Conservation (phyloP, 2,329 filamentous ascomycete species). For the Hirsutella minnesotensis region DNA sequence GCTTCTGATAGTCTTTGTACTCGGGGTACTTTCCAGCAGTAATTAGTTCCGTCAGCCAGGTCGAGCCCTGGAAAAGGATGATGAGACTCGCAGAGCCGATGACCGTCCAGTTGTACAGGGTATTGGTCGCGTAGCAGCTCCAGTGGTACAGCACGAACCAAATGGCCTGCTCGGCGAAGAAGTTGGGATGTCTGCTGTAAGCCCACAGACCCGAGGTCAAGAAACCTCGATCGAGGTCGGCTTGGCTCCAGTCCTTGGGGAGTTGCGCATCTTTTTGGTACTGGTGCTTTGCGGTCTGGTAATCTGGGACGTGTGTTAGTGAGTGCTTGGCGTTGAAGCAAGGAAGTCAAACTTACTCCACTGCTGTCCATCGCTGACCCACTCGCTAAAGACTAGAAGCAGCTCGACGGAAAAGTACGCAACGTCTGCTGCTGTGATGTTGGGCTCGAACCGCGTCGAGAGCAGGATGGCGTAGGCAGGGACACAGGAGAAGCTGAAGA, state of each 20-base stretch:
- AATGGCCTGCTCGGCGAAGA: conserved; percentile 79
- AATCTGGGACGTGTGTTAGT: conserved; percentile 35
- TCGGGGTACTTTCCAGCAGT: conserved; percentile 76
- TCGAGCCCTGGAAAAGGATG: conserved; percentile 79
- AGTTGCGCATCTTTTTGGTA: conserved; percentile 67
- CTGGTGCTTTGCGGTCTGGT: conserved; percentile 65
- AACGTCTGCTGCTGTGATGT: conserved; percentile 32
- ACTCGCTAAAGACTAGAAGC: conserved; percentile 51
- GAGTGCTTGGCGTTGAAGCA: neutral
- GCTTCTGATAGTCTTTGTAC: conserved; percentile 71
- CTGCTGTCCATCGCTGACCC: conserved; percentile 82
- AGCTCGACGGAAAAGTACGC: conserved; percentile 34
- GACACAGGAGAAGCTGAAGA: conserved; percentile 60
- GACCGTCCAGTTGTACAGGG: conserved; percentile 67
- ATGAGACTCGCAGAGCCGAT: conserved; percentile 59
- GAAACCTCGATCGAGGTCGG: conserved; percentile 84
- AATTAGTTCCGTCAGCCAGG: conserved; percentile 74
- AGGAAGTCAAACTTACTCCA: conserved; percentile 46
- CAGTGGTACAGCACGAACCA: conserved; percentile 87
- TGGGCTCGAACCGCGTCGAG: conserved; percentile 48
- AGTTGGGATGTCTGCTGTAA: conserved; percentile 88
- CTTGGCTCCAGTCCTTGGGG: conserved; percentile 49
- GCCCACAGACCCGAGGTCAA: conserved; percentile 74
- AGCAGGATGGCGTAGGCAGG: conserved; percentile 80
- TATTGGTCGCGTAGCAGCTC: conserved; percentile 63